Conservation (phyloP, 352 stramenopile genomes). For the Blastocystis sp. region DNA sequence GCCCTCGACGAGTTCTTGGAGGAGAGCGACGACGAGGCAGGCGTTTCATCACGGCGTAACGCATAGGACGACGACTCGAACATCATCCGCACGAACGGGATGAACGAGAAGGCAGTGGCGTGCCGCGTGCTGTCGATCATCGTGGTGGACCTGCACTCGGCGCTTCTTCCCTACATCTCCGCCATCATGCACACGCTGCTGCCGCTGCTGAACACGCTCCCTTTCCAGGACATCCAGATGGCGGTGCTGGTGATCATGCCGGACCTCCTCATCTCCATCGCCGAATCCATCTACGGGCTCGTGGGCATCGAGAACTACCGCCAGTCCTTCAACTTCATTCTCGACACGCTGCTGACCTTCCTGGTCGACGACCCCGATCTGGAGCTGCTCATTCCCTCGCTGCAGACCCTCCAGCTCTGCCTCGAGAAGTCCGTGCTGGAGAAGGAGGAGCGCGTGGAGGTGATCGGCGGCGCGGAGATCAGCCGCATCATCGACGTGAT, state of each 20-base stretch:
- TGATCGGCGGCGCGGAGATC: conserved; percentile 45
- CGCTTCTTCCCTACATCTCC: background rate
- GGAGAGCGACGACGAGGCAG: conserved; percentile 26
- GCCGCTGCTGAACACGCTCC: conserved; percentile 27
- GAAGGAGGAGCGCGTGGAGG: background rate
- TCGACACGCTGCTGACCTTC: conserved; percentile 58
- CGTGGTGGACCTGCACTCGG: conserved; percentile 32
- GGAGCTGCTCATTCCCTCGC: conserved; percentile 34
- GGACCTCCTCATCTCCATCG: conserved; percentile 38
- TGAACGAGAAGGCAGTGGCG: conserved; percentile 59
- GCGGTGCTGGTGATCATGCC: conserved; percentile 29
- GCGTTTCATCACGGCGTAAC: background rate
- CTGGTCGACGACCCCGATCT: conserved; percentile 37
- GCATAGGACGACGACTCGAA: conserved; percentile 39
- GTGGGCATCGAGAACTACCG: conserved; percentile 32
- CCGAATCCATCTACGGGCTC: background rate
- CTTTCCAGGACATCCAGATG: conserved; percentile 67
- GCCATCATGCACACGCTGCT: conserved; percentile 53
- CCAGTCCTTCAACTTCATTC: conserved; percentile 29
- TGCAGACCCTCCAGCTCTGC: conserved; percentile 47
- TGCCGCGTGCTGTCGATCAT: conserved; percentile 35
- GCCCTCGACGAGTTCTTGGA: conserved; percentile 13
- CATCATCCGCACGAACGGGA: conserved; percentile 55
- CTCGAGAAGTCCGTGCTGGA: conserved; percentile 24
- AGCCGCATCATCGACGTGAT: conserved; percentile 39